Evolutionary conservation across 768 basidiomycete genomes (phyloP), one percentile per base, ranked within the genome.

Genomic region (Boletus reticulatus): DNA sequence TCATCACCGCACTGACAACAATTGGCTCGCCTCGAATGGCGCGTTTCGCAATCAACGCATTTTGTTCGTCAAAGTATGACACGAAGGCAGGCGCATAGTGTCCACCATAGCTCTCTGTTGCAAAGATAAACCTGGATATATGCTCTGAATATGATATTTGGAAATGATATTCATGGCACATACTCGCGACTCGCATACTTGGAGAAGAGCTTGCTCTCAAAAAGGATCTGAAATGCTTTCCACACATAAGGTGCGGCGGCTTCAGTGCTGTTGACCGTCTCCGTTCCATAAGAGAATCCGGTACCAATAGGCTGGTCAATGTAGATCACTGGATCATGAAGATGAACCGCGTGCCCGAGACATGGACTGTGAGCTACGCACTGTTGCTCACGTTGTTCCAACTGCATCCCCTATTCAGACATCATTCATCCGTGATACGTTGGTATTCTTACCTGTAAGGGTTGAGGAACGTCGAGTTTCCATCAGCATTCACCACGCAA

Each of bases 351-450:
- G n/a, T n/a, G 6, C 6, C 24, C 27, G 20, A 39, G 34, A 36
- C 16, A n/a, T 41, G 32, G 11, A n/a, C 22, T 17, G n/a, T 27
- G 32, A 17, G 12, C 10, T 22, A 64, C 83, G 38, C 45, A 86
- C 86, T 79, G 58, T 88, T 88, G 71, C 80, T 85, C 49, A 83
- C 62, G 52, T 80, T 83, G 62, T 87, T 88, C 87, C 87, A 88
- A 52, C 85, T 84, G 42, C 13, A 36, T 42, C 29, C 38, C 17
- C 2, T 31, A 11, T 51, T 59, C 37, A 58, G 38, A 47, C 17
- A 11, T 12, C 24, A 29, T 50, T 13, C 12, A 3, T 6, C 12
- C 16, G 20, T 20, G 20, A 52, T 36, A 6, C 8, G 9, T 17
- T 16, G 6, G 8, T 14, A 20, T 39, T 4, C 64, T 45, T 55